phyloP scores from a whole-genome alignment of 306 rosid species.

The Inga leiocalycina region DNA sequence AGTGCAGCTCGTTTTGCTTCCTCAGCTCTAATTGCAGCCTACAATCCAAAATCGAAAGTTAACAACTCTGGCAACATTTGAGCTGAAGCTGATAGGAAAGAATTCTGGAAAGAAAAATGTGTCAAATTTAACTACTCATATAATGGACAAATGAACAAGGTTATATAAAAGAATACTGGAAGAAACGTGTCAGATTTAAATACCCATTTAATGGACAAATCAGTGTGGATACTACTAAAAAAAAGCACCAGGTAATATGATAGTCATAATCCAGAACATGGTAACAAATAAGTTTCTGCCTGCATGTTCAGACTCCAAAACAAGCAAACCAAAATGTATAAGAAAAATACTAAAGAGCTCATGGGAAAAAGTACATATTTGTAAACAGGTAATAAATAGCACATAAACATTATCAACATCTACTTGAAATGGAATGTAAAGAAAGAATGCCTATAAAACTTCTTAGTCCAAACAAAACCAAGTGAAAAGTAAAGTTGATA shows the following conservation, averaged over 20 bases:
- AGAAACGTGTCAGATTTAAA: conserved; percentile 19
- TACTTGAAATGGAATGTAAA: conserved; percentile 24
- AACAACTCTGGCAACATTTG: conserved; percentile 24
- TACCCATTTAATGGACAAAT: conserved; percentile 4
- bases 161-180: conserved; percentile 8
- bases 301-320: conserved; percentile 18
- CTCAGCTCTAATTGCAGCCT: conserved; percentile 81
- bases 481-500: conserved; percentile 32
- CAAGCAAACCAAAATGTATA: neutral
- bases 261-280: conserved; percentile 14
- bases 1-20: conserved; percentile 69
- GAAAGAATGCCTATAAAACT: conserved; percentile 9
- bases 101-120: conserved; percentile 12
- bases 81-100: conserved; percentile 13
- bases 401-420: conserved; percentile 13
- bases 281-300: conserved; percentile 3
- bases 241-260: conserved; percentile 2
- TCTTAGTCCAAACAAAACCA: conserved; percentile 18
- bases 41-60: conserved; percentile 34
- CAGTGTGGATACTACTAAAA: neutral
- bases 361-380: neutral
- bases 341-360: conserved; percentile 4
- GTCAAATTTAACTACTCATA: conserved; percentile 18
- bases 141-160: conserved; percentile 3
- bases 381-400: conserved; percentile 25